Base-by-base conservation (phyloP, 768 basidiomycete genomes). In the Coprinellus micaceus region DNA sequence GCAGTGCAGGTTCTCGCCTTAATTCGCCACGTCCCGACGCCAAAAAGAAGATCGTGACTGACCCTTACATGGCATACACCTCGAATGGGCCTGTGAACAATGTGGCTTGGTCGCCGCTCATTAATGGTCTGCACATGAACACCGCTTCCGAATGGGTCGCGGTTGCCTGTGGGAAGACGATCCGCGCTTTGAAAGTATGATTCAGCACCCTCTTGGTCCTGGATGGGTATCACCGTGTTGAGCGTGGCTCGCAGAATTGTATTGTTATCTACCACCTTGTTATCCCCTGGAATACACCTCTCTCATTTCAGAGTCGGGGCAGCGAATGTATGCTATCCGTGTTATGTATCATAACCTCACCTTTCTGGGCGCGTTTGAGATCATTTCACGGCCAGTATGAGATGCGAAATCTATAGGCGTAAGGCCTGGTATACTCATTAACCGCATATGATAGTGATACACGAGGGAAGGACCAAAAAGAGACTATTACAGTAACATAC, bases 121-220 rank as follows among this genome's bases (percentile, higher is more conserved):
- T 94, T 59, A 81, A 83, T 61, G 86, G 86, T 9, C 82, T 89
- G 81, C 79, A 82, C 47, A 85, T 89, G 81, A 83, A 83, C 60
- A 84, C 81, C 0, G 89, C 86, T 0, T 90, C 90, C 21, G 93
- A 94, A 69, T 95, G 92, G 91, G 73, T 95, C 19, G 91, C 89
- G 22, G 81, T 93, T 65, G 84, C 89, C 41, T 86, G 84, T 60
- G 93, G 93, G 26, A 92, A 87, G 73, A 80, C 81, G 17, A 84
- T 95, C 63, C 89, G 89, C 70, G 85, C 88, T 30, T 68, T 93
- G 66, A 91, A 90, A 72, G 88, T 92, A 39, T 44, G 49, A 39
- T n/a, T 13, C 13, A 5, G 26, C 36, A 22, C 33, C 17, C 33
- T 11, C 44, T 45, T 21, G 44, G n/a, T n/a, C n/a, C n/a, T n/a